phyloP scores from a whole-genome alignment of 345 rosid species.

The Camelina hispida region DNA sequence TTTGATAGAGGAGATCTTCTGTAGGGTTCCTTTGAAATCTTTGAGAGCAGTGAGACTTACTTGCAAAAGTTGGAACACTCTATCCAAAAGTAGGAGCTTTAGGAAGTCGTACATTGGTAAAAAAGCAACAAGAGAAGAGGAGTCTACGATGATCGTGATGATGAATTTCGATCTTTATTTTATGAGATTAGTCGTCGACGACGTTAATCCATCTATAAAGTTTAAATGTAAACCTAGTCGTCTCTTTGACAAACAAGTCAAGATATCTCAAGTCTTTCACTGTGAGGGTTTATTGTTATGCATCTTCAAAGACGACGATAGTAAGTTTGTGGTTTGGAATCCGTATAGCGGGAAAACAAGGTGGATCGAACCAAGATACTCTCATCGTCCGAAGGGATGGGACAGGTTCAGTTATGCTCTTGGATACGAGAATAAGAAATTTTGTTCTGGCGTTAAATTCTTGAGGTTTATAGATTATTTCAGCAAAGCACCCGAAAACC shows the following conservation, averaged over 20 bases:
- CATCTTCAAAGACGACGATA: not conserved
- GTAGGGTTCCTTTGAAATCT: not conserved
- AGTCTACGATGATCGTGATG: not conserved
- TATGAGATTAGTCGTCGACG: not conserved
- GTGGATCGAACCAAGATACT: not conserved
- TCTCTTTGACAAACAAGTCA: not conserved
- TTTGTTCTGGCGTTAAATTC: not conserved
- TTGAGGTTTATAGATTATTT: not conserved
- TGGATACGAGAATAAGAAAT: not conserved
- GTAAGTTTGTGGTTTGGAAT: not conserved
- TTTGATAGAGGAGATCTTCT: not conserved
- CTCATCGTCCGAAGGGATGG: too few relatives aligned
- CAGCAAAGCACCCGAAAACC: not conserved
- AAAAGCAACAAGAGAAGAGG: not conserved
- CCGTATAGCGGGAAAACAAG: not conserved
- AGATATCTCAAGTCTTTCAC: not conserved
- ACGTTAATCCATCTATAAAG: not conserved
- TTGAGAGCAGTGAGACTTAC: not conserved
- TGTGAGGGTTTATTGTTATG: slow-evolving; percentile 5
- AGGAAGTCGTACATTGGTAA: not conserved
- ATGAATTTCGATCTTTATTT: not conserved
- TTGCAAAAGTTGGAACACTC: not conserved
- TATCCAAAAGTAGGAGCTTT: not conserved
- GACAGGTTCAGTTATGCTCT: not conserved
- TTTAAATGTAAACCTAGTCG: not conserved